Conservation (phyloP, 179 eudicot species). For the Spergularia azorica region DNA sequence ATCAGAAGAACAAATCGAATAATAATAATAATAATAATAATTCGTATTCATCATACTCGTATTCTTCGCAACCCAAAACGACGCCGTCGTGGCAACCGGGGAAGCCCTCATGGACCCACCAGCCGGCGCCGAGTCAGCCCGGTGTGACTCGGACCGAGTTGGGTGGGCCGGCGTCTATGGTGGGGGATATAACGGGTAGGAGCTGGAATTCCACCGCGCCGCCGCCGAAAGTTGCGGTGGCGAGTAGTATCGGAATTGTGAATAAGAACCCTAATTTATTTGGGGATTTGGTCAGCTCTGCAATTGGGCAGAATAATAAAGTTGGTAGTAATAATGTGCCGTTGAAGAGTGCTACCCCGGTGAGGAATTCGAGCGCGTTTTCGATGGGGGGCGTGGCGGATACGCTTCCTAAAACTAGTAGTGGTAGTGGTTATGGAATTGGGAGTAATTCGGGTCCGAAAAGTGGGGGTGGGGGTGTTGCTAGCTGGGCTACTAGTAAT, state of each 20-base stretch:
- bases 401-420: conserved; percentile 58
- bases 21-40: background rate
- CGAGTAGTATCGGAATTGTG: conserved; percentile 52
- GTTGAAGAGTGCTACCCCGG: conserved; percentile 54
- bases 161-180: conserved; percentile 70
- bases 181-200: conserved; percentile 84
- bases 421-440: conserved; percentile 2
- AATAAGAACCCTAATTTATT: conserved; percentile 82
- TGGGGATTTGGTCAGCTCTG: conserved; percentile 74
- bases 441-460: conserved; percentile 16
- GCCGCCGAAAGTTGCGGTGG: conserved; percentile 21
- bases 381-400: conserved; percentile 62
- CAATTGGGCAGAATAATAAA: conserved; percentile 52
- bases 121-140: conserved; percentile 55
- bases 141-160: conserved; percentile 45
- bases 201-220: conserved; percentile 59
- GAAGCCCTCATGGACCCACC: conserved; percentile 84
- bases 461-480: conserved; percentile 16
- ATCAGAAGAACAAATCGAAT: conserved; percentile 54
- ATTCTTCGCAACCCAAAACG: conserved; percentile 40
- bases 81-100: conserved; percentile 67
- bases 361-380: conserved; percentile 35
- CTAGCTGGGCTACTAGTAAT: conserved; percentile 31
- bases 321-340: conserved; percentile 49
- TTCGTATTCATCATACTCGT: conserved; percentile 33